Percentiles rank a stretch among this genome's conserved stretches.
Conservation (phyloP, 2,329 filamentous ascomycete species). For the Aspergillus arachidicola region DNA sequence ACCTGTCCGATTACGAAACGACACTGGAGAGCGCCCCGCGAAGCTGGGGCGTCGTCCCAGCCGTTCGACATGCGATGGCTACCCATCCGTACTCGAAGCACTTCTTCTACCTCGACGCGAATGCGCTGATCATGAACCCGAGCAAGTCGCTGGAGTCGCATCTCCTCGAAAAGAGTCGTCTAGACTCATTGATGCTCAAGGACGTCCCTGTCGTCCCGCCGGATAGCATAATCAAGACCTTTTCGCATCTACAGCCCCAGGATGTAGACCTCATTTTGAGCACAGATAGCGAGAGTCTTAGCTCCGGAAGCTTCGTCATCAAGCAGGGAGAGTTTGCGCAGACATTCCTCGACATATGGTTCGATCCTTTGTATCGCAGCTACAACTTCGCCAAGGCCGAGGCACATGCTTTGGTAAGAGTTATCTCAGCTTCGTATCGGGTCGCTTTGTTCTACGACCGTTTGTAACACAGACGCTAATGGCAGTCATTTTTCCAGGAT, state of each 20-base stretch:
- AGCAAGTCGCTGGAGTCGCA: slow-evolving; percentile 68
- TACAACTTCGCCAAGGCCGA: slow-evolving; percentile 98
- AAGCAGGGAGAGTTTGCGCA: slow-evolving; percentile 86
- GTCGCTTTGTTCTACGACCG: background rate
- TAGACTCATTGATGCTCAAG: slow-evolving; percentile 80
- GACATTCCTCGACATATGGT: slow-evolving; percentile 94
- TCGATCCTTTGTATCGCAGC: slow-evolving; percentile 86
- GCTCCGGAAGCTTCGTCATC: slow-evolving; percentile 75
- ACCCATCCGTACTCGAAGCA: slow-evolving; percentile 74
- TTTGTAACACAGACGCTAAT: slow-evolving; percentile 29
- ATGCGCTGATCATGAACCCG: slow-evolving; percentile 87
- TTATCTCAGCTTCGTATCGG: background rate
- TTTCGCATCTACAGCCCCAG: slow-evolving; percentile 74
- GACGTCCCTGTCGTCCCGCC: slow-evolving; percentile 88
- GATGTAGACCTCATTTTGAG: slow-evolving; percentile 81
- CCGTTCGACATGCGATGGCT: slow-evolving; percentile 85
- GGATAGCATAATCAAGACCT: slow-evolving; percentile 96
- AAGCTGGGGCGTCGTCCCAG: slow-evolving; percentile 70
- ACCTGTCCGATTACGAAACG: slow-evolving; percentile 69
- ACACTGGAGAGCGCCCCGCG: slow-evolving; percentile 44
- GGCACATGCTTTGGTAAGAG: slow-evolving; percentile 78
- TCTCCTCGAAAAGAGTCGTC: slow-evolving; percentile 65
- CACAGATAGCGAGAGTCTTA: slow-evolving; percentile 80
- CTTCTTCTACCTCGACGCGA: slow-evolving; percentile 84
- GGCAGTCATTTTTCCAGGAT: slow-evolving; percentile 56